A percentile compares a stretch with the other conserved stretches of the same genome.
These are phyloP conservation scores for Xylariales sp. DNA, from an alignment of 2,329 filamentous ascomycete genomes.

Conservation along the genomic window DNA sequence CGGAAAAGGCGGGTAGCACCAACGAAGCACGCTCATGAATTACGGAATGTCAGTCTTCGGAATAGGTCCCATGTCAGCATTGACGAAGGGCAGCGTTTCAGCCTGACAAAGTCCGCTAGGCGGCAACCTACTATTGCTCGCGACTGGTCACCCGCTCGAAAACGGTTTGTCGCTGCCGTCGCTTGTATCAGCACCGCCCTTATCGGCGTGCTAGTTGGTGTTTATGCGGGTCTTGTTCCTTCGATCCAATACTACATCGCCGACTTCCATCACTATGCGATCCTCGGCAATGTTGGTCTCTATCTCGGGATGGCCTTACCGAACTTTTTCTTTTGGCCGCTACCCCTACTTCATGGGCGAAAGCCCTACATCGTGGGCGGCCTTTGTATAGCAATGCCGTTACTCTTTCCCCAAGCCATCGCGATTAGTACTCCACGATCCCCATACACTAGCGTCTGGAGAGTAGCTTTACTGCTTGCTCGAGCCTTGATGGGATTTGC, in stretches of 20 bases:
- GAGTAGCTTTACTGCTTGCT: slow-evolving; percentile 70
- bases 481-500: slow-evolving; percentile 74
- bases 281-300: slow-evolving; percentile 79
- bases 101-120: slow-evolving; percentile 64
- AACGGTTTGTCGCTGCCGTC: slow-evolving; percentile 74
- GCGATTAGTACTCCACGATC: slow-evolving; percentile 68
- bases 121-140: slow-evolving; percentile 75
- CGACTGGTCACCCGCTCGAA: slow-evolving; percentile 76
- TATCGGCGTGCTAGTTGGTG: slow-evolving; percentile 76
- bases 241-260: slow-evolving; percentile 81
- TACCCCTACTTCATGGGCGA: slow-evolving; percentile 79
- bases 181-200: slow-evolving; percentile 79
- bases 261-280: slow-evolving; percentile 73
- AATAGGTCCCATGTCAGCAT: slow-evolving; percentile 67
- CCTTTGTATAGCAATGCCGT: slow-evolving; percentile 74
- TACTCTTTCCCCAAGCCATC: slow-evolving; percentile 81
- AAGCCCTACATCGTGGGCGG: slow-evolving; percentile 81
- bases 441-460: slow-evolving; percentile 66
- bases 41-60: slow-evolving; percentile 56
- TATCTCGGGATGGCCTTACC: slow-evolving; percentile 78
- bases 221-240: slow-evolving; percentile 83
- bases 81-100: slow-evolving; percentile 62
- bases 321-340: slow-evolving; percentile 77
- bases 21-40: slow-evolving; percentile 39
- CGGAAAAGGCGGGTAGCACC: slow-evolving; percentile 23